Base-by-base conservation (phyloP, 495 filamentous ascomycete species). In the Hypoxylon fragiforme region DNA sequence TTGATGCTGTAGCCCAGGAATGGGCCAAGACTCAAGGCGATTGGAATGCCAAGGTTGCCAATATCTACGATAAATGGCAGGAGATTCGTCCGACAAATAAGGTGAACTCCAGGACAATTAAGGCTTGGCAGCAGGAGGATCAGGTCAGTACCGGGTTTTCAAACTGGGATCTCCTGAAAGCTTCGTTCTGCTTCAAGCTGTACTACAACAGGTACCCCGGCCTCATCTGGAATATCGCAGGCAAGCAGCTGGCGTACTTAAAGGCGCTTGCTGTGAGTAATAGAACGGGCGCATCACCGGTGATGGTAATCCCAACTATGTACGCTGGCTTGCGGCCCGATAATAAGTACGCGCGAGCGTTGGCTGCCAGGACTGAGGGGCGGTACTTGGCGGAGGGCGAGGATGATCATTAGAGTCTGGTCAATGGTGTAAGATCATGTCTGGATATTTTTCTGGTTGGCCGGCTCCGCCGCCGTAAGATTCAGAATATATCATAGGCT, bases 181-280 rank as follows among this genome's bases (percentile, higher is more conserved):
- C 89, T 0, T 88, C 86, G 2, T 73, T 70, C 1, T 68, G 76
- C 2, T 90, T 88, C 61, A 69, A 70, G 31, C 52, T 64, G 32
- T 74, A 70, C 37, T 72, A 76, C 38, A 49, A 54, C 0, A 68
- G 54, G 1, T 72, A 45, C 7, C 46, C 58, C 13, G 63, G 37
- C 6, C 81, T 89, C 39, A 71, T 78, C 9, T 88, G 88, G 74
- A 74, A 81, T 44, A 82, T 89, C 31, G 84, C 85, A 7, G 87
- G 85, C 0, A 74, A 74, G 12, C 79, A 84, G 50, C 68, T 92
- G 0, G 83, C 80, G 4, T 71, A 76, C 22, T 75, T 92, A 12
- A 92, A 92, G 63, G 77, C 82, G 28, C 26, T 66, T 44, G 47
- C 47, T 31, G 53, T 35, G 6, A 60, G 55, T 11, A 24, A 31